Percentiles rank a stretch among this genome's conserved stretches.
Conservation (phyloP, 306 rosid genomes). For the Rosa rugosa region DNA sequence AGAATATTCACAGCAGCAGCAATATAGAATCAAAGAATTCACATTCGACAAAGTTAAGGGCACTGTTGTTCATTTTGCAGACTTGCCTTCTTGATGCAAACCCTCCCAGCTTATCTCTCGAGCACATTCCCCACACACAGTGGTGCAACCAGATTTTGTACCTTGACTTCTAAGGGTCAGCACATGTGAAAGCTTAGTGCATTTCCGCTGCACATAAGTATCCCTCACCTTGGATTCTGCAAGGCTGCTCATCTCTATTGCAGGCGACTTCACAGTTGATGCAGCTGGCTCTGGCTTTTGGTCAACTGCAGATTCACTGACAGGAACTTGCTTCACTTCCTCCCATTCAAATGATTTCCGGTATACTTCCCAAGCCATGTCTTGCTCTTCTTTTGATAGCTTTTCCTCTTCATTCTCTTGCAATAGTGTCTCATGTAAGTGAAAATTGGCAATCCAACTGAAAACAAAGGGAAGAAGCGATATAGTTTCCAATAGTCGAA, state of each 20-base stretch:
- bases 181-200: constrained; percentile 82
- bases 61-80: constrained; percentile 26
- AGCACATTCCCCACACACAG: constrained; percentile 94
- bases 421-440: constrained; percentile 79
- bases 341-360: constrained; percentile 81
- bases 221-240: constrained; percentile 39
- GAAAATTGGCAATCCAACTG: constrained; percentile 90
- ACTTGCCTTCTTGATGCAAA: constrained; percentile 44
- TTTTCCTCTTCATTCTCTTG: constrained; percentile 96
- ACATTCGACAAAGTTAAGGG: background rate
- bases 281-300: constrained; percentile 43
- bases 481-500: background rate
- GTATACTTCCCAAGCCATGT: constrained; percentile 94
- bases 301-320: constrained; percentile 42
- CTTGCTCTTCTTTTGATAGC: constrained; percentile 96
- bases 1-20: constrained; percentile 3
- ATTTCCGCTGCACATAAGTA: constrained; percentile 52
- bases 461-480: constrained; percentile 18
- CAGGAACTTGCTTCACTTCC: constrained; percentile 76
- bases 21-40: constrained; percentile 21
- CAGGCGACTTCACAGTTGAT: constrained; percentile 26
- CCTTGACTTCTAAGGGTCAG: constrained; percentile 93
- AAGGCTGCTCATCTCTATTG: constrained; percentile 24
- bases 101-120: constrained; percentile 87
- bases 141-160: constrained; percentile 63